Percentiles rank a stretch among this genome's conserved stretches.
Conservation (phyloP, 176 grass and related monocot genomes). For the Otatea glauca region DNA sequence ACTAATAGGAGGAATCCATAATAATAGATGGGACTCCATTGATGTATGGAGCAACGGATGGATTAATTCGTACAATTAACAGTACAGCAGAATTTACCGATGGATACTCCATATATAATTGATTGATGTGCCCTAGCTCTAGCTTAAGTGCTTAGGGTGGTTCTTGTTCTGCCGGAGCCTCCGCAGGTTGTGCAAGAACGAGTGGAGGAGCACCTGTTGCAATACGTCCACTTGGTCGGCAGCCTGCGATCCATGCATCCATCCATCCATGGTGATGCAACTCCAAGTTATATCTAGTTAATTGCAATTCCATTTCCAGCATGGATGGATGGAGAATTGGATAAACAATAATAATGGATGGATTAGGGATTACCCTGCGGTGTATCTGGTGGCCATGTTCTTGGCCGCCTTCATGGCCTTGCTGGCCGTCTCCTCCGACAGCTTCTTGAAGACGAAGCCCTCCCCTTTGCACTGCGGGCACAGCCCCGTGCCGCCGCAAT, state of each 20-base stretch:
- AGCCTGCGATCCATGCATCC: not conserved
- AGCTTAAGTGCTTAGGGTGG: not conserved
- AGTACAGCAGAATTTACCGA: no score
- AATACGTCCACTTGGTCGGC: conserved; percentile 45
- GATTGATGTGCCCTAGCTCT: no score
- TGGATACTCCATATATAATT: no score
- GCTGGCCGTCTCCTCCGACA: conserved; percentile 30
- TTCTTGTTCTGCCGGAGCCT: conserved; percentile 12
- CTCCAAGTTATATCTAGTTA: no score
- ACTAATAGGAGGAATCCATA: no score
- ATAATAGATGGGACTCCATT: no score
- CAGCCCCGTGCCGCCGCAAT: conserved; percentile 56
- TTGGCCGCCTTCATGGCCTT: conserved; percentile 45
- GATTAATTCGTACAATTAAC: no score
- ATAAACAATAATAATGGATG: no score
- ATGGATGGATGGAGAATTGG: no score
- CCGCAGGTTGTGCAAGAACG: conserved; percentile 43
- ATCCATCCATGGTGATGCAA: no score
- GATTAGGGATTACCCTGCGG: conserved; percentile 38
- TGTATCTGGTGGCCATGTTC: conserved; percentile 63
- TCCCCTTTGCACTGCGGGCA: conserved; percentile 58
- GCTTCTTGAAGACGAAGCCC: conserved; percentile 56
- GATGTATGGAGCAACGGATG: not conserved
- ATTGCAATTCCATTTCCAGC: no score
- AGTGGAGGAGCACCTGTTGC: conserved; percentile 40